A percentile compares a stretch with the other conserved stretches of the same genome.
Evolutionary conservation across 2,329 filamentous ascomycete species (phyloP).

Genomic region (Simplicillium aogashimaense): DNA sequence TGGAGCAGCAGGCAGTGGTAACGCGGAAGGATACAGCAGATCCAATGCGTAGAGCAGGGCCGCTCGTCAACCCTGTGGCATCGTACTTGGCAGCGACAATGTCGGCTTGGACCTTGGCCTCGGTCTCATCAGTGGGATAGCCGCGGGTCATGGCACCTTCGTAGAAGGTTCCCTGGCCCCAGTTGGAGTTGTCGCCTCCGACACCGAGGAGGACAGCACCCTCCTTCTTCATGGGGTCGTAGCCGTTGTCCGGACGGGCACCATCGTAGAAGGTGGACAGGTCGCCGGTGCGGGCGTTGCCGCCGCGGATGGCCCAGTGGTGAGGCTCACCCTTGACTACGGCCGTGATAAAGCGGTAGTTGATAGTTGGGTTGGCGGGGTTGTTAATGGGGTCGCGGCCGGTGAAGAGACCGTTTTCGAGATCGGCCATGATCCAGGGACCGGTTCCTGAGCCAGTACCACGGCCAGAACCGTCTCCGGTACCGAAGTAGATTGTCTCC

Average conservation of each 20-base stretch:
- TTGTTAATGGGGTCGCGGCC: slow-evolving; percentile 37
- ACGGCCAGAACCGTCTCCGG: slow-evolving; percentile 33
- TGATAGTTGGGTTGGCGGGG: slow-evolving; percentile 39
- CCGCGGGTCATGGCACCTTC: slow-evolving; percentile 55
- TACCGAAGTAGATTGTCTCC: slow-evolving; percentile 59
- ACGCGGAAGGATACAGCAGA: slow-evolving; percentile 41
- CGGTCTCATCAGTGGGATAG: slow-evolving; percentile 49
- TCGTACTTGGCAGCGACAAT: slow-evolving; percentile 50
- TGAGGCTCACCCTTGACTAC: slow-evolving; percentile 45
- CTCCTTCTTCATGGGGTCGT: slow-evolving; percentile 55
- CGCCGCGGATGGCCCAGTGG: slow-evolving; percentile 51
- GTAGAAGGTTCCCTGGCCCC: slow-evolving; percentile 53
- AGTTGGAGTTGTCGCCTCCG: slow-evolving; percentile 52
- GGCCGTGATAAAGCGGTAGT: slow-evolving; percentile 45
- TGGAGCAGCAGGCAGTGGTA: slow-evolving; percentile 43
- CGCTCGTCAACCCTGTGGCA: slow-evolving; percentile 34
- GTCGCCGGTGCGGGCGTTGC: slow-evolving; percentile 40
- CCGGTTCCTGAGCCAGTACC: slow-evolving; percentile 47
- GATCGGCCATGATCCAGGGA: slow-evolving; percentile 60
- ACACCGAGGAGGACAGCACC: slow-evolving; percentile 59
- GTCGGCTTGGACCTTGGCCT: slow-evolving; percentile 48
- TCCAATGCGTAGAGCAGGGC: slow-evolving; percentile 33
- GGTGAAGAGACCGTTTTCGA: slow-evolving; percentile 58
- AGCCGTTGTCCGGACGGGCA: slow-evolving; percentile 41
- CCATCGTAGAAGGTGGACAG: slow-evolving; percentile 53